These are phyloP conservation scores for Globisporangium rhizosaccharum DNA, from an alignment of 352 stramenopile genomes.

Conservation along the genomic window DNA sequence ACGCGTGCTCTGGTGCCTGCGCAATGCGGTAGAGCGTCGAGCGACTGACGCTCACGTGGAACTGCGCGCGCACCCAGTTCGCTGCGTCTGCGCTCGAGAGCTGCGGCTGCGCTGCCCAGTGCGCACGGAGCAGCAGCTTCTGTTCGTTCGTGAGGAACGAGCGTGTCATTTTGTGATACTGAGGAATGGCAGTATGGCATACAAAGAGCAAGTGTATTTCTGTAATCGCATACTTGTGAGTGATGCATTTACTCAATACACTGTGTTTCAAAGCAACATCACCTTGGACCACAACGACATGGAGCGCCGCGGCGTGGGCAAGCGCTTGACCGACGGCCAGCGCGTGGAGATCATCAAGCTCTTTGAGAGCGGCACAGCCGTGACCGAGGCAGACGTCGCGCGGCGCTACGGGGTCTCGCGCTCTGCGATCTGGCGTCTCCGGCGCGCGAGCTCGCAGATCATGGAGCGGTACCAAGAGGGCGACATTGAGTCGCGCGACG, in stretches of 20 bases:
- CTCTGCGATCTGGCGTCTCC: slow-evolving; percentile 40
- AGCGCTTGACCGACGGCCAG: slow-evolving; percentile 41
- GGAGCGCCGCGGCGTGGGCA: slow-evolving; percentile 35
- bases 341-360: slow-evolving; percentile 52
- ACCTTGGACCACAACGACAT: slow-evolving; percentile 3
- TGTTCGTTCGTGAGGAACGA: slow-evolving; percentile 30
- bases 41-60: slow-evolving; percentile 26
- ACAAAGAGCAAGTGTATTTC: background rate
- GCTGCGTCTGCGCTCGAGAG: slow-evolving; percentile 22
- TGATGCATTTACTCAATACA: no score
- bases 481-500: slow-evolving; percentile 32
- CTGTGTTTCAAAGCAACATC: background rate
- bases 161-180: slow-evolving; percentile 4
- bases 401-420: slow-evolving; percentile 40
- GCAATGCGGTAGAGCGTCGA: slow-evolving; percentile 46
- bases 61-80: slow-evolving; percentile 30
- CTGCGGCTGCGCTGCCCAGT: slow-evolving; percentile 28
- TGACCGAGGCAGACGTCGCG: slow-evolving; percentile 37
- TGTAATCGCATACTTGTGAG: no score
- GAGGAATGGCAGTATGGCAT: background rate
- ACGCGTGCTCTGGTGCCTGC: slow-evolving; percentile 20
- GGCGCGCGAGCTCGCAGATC: slow-evolving; percentile 27
- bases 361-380: slow-evolving; percentile 28
- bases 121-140: slow-evolving; percentile 31
- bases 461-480: slow-evolving; percentile 41